These are phyloP conservation scores for Bruguiera gymnorhiza DNA, from an alignment of 345 rosid genomes.

Conservation along the genomic window DNA sequence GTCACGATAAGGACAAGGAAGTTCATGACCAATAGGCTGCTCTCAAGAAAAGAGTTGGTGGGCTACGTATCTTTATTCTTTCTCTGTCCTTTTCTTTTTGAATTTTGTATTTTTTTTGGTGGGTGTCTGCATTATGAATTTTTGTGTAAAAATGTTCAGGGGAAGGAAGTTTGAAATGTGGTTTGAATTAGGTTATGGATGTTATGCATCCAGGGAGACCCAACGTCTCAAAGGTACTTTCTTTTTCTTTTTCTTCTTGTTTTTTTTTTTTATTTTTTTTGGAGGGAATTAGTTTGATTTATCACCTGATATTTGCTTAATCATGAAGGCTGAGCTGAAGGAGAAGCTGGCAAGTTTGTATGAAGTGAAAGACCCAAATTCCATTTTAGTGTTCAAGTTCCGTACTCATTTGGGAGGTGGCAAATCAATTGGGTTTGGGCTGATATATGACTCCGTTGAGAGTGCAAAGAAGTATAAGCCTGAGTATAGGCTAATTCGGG, in stretches of 20 bases:
- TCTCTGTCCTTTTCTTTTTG: background rate
- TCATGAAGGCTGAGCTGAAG: slow-evolving; percentile 68
- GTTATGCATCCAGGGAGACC: slow-evolving; percentile 91
- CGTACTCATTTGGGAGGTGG: slow-evolving; percentile 24
- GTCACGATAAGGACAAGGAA: slow-evolving; percentile 48
- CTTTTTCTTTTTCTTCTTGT: background rate
- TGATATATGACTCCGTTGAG: slow-evolving; percentile 63
- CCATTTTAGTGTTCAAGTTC: slow-evolving; percentile 28
- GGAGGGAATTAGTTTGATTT: background rate
- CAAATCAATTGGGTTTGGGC: slow-evolving; percentile 19
- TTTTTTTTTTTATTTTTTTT: background rate
- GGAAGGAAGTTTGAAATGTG: background rate
- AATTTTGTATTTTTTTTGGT: background rate
- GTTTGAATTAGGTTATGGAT: slow-evolving; percentile 61
- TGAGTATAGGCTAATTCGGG: slow-evolving; percentile 93
- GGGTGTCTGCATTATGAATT: background rate
- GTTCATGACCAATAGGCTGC: slow-evolving; percentile 57
- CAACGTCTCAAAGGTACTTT: slow-evolving; percentile 80
- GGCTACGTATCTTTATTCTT: background rate
- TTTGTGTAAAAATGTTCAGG: background rate
- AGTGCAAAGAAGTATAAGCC: slow-evolving; percentile 89
- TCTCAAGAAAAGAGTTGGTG: slow-evolving; percentile 54
- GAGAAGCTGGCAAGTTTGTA: slow-evolving; percentile 74
- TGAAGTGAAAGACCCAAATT: slow-evolving; percentile 76
- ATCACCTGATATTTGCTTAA: background rate